Evolutionary conservation across 345 rosid species (phyloP), one percentile per base, ranked within the genome.

Genomic region (Microcos paniculata): DNA sequence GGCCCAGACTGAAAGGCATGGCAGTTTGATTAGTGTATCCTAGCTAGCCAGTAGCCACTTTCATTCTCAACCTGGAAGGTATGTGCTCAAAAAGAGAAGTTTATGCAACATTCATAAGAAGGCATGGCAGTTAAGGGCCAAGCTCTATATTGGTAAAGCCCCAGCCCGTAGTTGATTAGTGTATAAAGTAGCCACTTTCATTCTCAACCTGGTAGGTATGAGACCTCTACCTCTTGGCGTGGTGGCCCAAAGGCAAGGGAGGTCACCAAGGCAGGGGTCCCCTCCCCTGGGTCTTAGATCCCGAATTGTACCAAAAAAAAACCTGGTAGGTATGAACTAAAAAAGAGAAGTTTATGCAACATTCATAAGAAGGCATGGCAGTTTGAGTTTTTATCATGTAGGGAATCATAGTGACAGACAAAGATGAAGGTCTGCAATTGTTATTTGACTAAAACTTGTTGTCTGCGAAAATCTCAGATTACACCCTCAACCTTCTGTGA

Each of bases 371-470:
- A 74, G 26, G 38, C 81, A 71, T 14, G 4, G 68, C 52, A 16
- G 15, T 21, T 11, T 23, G 62, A 48, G 46, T 24, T 55, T 77
- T 81, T 74, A 77, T 80, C 64, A 63, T 43, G 43, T 23, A 52
- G 12, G 10, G 48, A 77, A 72, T 57, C 70, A 45, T n/a, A n/a
- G n/a, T 28, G 4, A 49, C 18, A 58, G 63, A 62, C 72, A 81
- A 69, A 24, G n/a, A 72, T 62, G 18, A 62, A 66, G 48, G 55
- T 57, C 58, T 31, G 74, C 72, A 68, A 49, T 62, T 52, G 31
- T 66, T 43, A 65, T 80, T 75, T 16, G 33, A 62, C 62, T 76
- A 57, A 43, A 51, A 24, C 73, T 58, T 31, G 80, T 73, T 68
- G 77, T 70, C 75, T 57, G 43, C 61, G n/a, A 59, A 57, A 81